These are phyloP conservation scores for Barnettozyma vustinii DNA, from an alignment of 805 yeast genomes.

Conservation along the genomic window DNA sequence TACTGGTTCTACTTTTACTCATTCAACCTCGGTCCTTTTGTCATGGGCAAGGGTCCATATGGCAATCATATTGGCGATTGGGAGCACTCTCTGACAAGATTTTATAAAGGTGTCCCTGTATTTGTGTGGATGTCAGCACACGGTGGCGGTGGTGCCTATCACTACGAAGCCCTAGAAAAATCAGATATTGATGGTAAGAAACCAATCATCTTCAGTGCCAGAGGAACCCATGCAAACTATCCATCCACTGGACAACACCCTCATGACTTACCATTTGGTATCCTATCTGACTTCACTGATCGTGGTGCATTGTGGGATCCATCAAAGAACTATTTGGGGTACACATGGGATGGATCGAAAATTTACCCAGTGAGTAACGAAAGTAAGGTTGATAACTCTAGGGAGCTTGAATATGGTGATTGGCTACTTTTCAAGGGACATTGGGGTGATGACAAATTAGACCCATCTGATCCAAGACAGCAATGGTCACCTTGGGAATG, in stretches of 20 bases:
- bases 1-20: slow-evolving; percentile 96
- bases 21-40: slow-evolving; percentile 92
- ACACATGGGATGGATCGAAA: slow-evolving; percentile 62
- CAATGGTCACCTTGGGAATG: slow-evolving; percentile 84
- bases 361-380: slow-evolving; percentile 35
- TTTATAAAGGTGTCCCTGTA: slow-evolving; percentile 72
- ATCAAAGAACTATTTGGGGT: slow-evolving; percentile 70
- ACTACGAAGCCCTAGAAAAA: slow-evolving; percentile 64
- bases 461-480: slow-evolving; percentile 70
- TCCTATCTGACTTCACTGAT: slow-evolving; percentile 89
- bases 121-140: slow-evolving; percentile 97
- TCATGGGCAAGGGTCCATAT: slow-evolving; percentile 96
- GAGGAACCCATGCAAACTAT: slow-evolving; percentile 97
- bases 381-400: slow-evolving; percentile 22
- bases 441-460: slow-evolving; percentile 85
- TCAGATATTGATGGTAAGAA: slow-evolving; percentile 29
- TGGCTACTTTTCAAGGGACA: slow-evolving; percentile 82
- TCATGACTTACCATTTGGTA: slow-evolving; percentile 90
- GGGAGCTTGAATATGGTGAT: slow-evolving; percentile 27
- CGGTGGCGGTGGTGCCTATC: slow-evolving; percentile 93
- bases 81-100: slow-evolving; percentile 91
- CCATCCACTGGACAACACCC: slow-evolving; percentile 95
- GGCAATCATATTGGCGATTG: slow-evolving; percentile 98
- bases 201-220: slow-evolving; percentile 82
- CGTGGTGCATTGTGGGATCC: slow-evolving; percentile 97